A percentile compares a stretch with the other conserved stretches of the same genome.
Conservation (phyloP, 2,329 filamentous ascomycete species). For the Zymoseptoria crescenta region DNA sequence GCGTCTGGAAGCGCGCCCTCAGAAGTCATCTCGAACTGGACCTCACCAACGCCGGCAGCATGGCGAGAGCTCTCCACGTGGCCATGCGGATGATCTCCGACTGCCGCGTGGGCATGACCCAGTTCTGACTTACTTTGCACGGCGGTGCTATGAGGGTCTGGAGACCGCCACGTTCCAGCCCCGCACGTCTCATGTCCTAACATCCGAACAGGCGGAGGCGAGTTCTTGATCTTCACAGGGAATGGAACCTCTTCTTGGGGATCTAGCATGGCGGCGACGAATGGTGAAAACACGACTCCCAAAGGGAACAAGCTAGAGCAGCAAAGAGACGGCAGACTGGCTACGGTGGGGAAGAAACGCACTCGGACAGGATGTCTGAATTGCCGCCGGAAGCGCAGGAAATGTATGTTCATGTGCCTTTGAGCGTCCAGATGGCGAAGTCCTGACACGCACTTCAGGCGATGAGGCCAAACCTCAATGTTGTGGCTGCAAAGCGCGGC, state of each 20-base stretch:
- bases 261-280: slow-evolving; percentile 8
- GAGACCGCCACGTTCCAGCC: neutral
- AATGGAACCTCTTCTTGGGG: neutral
- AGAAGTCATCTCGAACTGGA: neutral
- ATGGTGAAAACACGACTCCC: neutral
- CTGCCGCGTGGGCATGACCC: neutral
- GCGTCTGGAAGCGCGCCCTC: neutral
- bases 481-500: slow-evolving; percentile 23
- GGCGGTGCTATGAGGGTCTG: neutral
- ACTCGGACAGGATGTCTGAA: slow-evolving; percentile 30
- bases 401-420: slow-evolving; percentile 17
- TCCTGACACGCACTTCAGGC: slow-evolving; percentile 8
- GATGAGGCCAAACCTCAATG: slow-evolving; percentile 28
- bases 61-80: neutral
- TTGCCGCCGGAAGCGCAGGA: slow-evolving; percentile 27
- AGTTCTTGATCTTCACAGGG: neutral
- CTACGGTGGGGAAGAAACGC: slow-evolving; percentile 23
- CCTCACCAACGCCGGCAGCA: neutral
- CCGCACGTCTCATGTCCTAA: neutral
- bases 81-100: neutral
- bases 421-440: neutral
- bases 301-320: neutral
- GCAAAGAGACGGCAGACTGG: slow-evolving; percentile 15
- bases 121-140: neutral
- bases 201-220: neutral